Percentiles rank a stretch among this genome's conserved stretches.
These are phyloP conservation scores for Epicoccum nigrum DNA, from an alignment of 2,329 filamentous ascomycete species.

Conservation along the genomic window DNA sequence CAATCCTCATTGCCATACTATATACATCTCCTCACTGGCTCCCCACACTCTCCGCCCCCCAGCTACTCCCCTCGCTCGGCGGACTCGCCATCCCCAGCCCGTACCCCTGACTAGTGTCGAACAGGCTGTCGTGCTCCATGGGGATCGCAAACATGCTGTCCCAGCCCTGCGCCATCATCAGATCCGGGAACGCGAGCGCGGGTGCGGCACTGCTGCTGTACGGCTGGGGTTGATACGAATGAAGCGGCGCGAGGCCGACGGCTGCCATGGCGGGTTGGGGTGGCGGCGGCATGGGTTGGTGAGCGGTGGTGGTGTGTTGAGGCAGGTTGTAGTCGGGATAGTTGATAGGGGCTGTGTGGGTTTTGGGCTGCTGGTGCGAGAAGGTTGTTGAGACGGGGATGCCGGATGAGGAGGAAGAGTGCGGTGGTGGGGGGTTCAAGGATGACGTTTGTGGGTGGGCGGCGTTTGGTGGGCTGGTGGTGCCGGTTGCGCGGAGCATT, in stretches of 20 bases:
- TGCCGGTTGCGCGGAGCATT: constrained; percentile 29
- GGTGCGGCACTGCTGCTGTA: no score
- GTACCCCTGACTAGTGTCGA: constrained; percentile 28
- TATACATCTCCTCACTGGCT: no score
- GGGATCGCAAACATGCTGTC: constrained; percentile 36
- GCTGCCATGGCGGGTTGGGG: constrained; percentile 9
- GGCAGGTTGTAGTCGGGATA: constrained; percentile 15
- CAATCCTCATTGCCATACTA: no score
- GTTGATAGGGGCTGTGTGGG: constrained; percentile 9
- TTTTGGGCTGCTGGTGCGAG: constrained; percentile 26
- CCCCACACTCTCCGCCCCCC: no score
- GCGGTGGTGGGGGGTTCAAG: constrained; percentile 3
- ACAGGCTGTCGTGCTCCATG: constrained; percentile 34
- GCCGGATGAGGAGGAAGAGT: constrained; percentile 14
- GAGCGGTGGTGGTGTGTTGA: background rate
- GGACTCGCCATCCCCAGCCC: constrained; percentile 30
- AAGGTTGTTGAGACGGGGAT: constrained; percentile 25
- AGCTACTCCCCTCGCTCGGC: constrained; percentile 27
- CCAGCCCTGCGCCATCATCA: constrained; percentile 38
- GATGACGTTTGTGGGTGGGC: constrained; percentile 3
- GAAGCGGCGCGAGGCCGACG: constrained; percentile 27
- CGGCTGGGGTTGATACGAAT: constrained; percentile 24
- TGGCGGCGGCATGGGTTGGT: constrained; percentile 1
- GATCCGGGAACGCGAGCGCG: constrained; percentile 32
- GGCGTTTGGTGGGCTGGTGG: constrained; percentile 17